These are phyloP conservation scores for Afroboletus lepidellus DNA, from an alignment of 1,284 basidiomycete species.

Conservation along the genomic window DNA sequence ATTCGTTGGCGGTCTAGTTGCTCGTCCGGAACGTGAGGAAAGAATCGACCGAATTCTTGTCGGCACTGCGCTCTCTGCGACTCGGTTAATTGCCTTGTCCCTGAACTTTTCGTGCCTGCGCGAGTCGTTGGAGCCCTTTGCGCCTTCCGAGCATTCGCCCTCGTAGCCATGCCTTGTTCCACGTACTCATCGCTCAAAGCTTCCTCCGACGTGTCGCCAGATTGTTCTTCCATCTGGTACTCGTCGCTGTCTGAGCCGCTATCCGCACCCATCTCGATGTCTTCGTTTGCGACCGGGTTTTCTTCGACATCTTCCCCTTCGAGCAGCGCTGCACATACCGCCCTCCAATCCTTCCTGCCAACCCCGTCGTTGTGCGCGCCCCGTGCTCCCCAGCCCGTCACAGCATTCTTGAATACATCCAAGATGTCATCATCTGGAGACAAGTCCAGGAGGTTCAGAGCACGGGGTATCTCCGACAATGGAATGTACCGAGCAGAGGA, in stretches of 20 bases:
- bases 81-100: constrained; percentile 38
- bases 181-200: constrained; percentile 33
- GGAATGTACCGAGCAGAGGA: constrained; percentile 38
- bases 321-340: constrained; percentile 69
- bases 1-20: constrained; percentile 52
- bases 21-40: constrained; percentile 45
- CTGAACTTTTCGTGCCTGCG: neutral
- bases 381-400: constrained; percentile 55
- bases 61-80: constrained; percentile 56
- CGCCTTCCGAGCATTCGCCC: constrained; percentile 11
- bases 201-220: constrained; percentile 14
- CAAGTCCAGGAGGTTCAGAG: constrained; percentile 61
- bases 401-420: constrained; percentile 67
- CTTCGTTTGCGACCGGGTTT: constrained; percentile 18
- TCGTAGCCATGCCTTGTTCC: constrained; percentile 7
- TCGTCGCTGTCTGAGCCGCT: constrained; percentile 28
- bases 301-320: constrained; percentile 36
- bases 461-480: constrained; percentile 57
- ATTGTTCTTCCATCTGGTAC: constrained; percentile 23
- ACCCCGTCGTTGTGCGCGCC: constrained; percentile 36
- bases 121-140: constrained; percentile 2
- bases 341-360: constrained; percentile 65
- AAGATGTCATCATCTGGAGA: constrained; percentile 69
- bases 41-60: constrained; percentile 65
- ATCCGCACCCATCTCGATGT: constrained; percentile 23